Base-by-base conservation (phyloP, 805 yeast genomes). In the Millerozyma acaciae region DNA sequence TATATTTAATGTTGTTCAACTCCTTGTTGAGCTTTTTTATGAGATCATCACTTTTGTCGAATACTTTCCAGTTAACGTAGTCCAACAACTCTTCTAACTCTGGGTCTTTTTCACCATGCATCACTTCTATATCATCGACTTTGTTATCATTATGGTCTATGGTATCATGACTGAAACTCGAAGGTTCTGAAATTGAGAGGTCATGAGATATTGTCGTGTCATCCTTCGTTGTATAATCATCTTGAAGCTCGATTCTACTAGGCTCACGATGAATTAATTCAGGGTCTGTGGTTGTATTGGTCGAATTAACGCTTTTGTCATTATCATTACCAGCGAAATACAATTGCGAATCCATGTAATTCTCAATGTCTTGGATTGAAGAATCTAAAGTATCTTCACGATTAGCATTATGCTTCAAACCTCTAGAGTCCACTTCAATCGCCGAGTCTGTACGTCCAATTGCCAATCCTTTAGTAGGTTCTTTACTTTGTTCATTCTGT, bases 31-130 rank as follows among this genome's bases (percentile, higher is more conserved):
- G 66, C 48, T 76, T 78, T 24, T 64, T 67, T 21, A 81, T 68
- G 17, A 89, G 57, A 0, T 70, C 64, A 18, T 65, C 70, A 6
- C 85, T 72, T 40, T 77, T 81, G 48, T 84, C 95, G 4, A 67
- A 60, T 2, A 80, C 71, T 18, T 73, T 73, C 93, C 96, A 90
- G 20, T 79, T 76, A 15, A 88, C 70, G 40, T 84, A 90, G 18
- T 82, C 85, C 37, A 89, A 72, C 9, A 86, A 55, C 39, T 85
- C 94, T 30, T 78, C 81, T 19, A 72, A 50, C 35, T 70, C 76
- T 0, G 70, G 53, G 33, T 64, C 71, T 20, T 53, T 58, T 24
- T 60, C 68, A 6, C 43, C 20, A 5, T 38, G 34, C n/a, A 29
- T 25, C 7, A n/a, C 10, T 5, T 17, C 23, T n/a, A 17, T 6